Conservation (phyloP, 495 filamentous ascomycete species). For the Hyaloscypha variabilis region DNA sequence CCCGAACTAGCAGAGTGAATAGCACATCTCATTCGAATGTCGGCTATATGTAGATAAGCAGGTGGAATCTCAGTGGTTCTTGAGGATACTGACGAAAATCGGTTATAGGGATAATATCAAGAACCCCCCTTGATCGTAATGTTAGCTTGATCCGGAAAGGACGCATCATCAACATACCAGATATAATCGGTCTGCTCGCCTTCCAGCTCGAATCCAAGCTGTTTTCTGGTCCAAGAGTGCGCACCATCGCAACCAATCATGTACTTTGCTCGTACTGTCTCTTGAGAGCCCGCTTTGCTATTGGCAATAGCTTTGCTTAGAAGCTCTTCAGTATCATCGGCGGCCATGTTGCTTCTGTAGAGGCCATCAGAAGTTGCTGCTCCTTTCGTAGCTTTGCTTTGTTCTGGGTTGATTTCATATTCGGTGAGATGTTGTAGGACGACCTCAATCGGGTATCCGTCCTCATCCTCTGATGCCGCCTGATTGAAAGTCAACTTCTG, state of each 20-base stretch:
- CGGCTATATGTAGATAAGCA: conserved; percentile 37
- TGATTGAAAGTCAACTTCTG: conserved; percentile 48
- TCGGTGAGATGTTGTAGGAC: conserved; percentile 47
- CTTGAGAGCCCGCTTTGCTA: conserved; percentile 34
- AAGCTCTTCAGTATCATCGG: conserved; percentile 60
- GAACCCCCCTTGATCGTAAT: conserved; percentile 58
- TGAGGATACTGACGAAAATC: conserved; percentile 55
- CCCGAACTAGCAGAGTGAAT: conserved; percentile 67
- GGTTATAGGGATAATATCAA: conserved; percentile 68
- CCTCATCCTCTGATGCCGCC: conserved; percentile 40
- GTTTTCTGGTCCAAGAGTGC: conserved; percentile 60
- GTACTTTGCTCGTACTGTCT: conserved; percentile 61
- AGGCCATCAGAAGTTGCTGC: conserved; percentile 47
- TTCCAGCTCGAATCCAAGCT: conserved; percentile 59
- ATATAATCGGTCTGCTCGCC: conserved; percentile 67
- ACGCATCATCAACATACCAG: conserved; percentile 39
- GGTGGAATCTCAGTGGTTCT: neutral
- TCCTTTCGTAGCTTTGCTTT: conserved; percentile 39
- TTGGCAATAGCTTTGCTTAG: conserved; percentile 38
- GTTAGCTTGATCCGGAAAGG: no score
- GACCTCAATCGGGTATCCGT: conserved; percentile 57
- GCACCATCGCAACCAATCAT: conserved; percentile 72
- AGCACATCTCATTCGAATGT: conserved; percentile 68
- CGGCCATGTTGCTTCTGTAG: conserved; percentile 50
- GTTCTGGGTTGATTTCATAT: conserved; percentile 45